Evolutionary conservation across 169 alveolate genomes (phyloP), one percentile per base, ranked within the genome.

Genomic region (Plasmodium fragile): DNA sequence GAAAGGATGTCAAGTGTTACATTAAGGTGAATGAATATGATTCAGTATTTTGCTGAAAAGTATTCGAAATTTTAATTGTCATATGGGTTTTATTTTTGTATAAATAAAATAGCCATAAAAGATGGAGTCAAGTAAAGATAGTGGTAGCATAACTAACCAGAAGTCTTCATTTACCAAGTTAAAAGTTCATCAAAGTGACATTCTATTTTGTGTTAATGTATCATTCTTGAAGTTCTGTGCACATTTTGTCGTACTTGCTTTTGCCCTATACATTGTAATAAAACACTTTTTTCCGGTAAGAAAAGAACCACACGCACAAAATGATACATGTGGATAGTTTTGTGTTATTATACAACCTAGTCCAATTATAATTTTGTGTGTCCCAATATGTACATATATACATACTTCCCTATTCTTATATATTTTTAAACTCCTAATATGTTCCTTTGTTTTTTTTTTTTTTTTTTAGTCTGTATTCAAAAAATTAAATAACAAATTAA

Each of bases 131-230:
- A 49, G 59, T 49, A 11, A 3, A 13, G 59, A 1, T 13, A 22
- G 0, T 13, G 59, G 13, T 49, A 13, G 22, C 18, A 2, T 49
- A 49, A 49, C 3, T 49, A 11, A 49, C 49, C 11, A 22, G 25
- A 75, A 25, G 13, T 49, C 65, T 13, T 32, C 82, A 36, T 36
- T 75, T 32, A 32, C 82, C 7, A 75, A 59, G 32, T 75, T 75
- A 75, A 75, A 28, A 32, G 13, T 75, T 6, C 28, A 75, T 75
- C 7, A 32, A 4, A 5, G 45, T 49, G 45, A 75, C 49, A 32
- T 75, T 18, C 49, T 75, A 75, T 75, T 75, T 75, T 75, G 82
- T 75, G 82, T 75, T 75, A 75, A 3, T 75, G 13, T 2, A 75
- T 75, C 82, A 13, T 75, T 75, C 65, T 0, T 75, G 41, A 75